Evolutionary conservation across 2,329 filamentous ascomycete species (phyloP).

Genomic region (Pseudocercospora crystallina): DNA sequence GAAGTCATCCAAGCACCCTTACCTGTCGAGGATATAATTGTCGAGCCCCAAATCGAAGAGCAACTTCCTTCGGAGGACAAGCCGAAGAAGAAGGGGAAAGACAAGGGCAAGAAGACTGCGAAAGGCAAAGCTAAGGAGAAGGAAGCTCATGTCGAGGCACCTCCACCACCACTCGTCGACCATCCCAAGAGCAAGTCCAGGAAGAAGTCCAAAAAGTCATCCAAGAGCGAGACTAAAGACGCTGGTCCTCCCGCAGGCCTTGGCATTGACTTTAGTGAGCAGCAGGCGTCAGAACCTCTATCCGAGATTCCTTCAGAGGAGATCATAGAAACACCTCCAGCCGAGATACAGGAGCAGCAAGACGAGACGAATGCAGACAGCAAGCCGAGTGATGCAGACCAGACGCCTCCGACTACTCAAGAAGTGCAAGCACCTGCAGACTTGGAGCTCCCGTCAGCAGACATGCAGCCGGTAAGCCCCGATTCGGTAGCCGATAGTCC

Average conservation of each 20-base stretch:
- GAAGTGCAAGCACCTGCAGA: conserved; percentile 1
- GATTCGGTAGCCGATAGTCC: conserved; percentile 1
- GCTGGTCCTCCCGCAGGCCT: conserved; percentile 12
- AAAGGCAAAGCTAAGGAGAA: conserved; percentile 2
- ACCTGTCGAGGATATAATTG: background rate
- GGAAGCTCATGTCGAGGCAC: background rate
- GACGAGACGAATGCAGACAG: background rate
- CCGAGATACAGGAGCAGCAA: no score
- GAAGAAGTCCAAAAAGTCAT: conserved; percentile 17
- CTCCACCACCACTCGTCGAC: no score
- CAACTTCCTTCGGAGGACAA: background rate
- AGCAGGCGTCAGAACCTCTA: no score
- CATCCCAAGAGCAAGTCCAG: conserved; percentile 13
- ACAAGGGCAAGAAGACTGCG: conserved; percentile 8
- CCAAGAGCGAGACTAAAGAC: conserved; percentile 9
- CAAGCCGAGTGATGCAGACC: background rate
- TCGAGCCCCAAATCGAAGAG: background rate
- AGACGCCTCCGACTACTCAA: background rate
- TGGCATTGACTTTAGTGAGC: conserved; percentile 17
- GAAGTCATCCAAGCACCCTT: conserved; percentile 11
- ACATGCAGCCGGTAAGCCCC: background rate
- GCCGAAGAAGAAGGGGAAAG: conserved; percentile 5
- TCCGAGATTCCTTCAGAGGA: no score
- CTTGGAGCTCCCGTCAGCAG: conserved; percentile 1
- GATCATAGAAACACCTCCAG: no score